phyloP scores from a whole-genome alignment of 768 basidiomycete species.

The Termitomyces eurrhizus region DNA sequence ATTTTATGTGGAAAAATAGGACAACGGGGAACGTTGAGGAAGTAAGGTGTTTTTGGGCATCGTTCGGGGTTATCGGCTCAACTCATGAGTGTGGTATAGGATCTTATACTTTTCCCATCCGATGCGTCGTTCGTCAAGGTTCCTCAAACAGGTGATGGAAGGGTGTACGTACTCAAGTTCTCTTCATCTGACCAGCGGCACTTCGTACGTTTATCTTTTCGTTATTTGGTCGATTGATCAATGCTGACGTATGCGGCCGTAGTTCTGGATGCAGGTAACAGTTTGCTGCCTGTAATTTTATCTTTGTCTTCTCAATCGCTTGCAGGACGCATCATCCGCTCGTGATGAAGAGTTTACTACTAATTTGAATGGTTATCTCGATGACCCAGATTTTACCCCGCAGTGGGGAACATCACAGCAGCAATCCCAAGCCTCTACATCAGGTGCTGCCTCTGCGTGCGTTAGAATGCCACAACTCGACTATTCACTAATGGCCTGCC shows the following conservation, averaged over 20 bases:
- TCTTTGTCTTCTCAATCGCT: background rate
- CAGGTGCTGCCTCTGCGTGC: conserved; percentile 34
- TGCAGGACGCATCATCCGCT: conserved; percentile 60
- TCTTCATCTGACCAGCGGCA: conserved; percentile 85
- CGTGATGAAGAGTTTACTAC: conserved; percentile 71
- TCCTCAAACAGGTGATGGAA: conserved; percentile 54
- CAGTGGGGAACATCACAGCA: conserved; percentile 47
- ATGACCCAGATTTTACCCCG: conserved; percentile 59
- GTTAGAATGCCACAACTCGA: conserved; percentile 6
- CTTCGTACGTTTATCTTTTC: conserved; percentile 56
- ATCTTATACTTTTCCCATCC: conserved; percentile 82
- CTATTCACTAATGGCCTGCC: background rate
- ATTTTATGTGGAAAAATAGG: conserved; percentile 78
- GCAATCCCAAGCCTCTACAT: conserved; percentile 43
- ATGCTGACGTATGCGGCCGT: conserved; percentile 5
- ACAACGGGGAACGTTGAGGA: conserved; percentile 58
- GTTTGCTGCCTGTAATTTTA: too few species aligned
- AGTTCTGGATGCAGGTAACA: conserved; percentile 88
- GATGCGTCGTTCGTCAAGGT: conserved; percentile 84
- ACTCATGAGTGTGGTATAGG: conserved; percentile 37
- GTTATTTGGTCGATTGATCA: background rate
- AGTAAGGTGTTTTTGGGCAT: conserved; percentile 30
- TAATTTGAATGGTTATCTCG: conserved; percentile 68
- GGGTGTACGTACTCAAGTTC: conserved; percentile 89
- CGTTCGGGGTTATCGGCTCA: background rate